A percentile compares a stretch with the other conserved stretches of the same genome.
These are phyloP conservation scores for Exobasidium rhododendri DNA, from an alignment of 1,284 basidiomycete species.

Conservation along the genomic window DNA sequence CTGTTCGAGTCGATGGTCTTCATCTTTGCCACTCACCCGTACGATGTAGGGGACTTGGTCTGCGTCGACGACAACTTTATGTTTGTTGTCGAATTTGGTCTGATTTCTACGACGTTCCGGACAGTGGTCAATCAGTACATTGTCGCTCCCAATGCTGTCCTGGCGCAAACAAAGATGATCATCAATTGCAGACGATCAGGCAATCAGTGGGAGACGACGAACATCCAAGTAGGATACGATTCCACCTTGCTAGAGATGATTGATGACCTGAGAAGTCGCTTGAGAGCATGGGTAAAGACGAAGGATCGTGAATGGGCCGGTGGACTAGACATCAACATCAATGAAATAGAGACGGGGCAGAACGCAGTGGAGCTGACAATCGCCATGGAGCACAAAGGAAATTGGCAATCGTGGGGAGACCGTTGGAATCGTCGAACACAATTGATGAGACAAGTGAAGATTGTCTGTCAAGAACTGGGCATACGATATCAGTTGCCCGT, in stretches of 20 bases:
- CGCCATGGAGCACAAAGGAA: constrained; percentile 73
- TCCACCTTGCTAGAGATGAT: constrained; percentile 57
- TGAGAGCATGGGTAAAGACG: constrained; percentile 65
- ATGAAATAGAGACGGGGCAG: constrained; percentile 48
- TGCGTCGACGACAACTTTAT: constrained; percentile 53
- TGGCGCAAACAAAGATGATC: constrained; percentile 70
- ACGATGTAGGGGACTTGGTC: constrained; percentile 53
- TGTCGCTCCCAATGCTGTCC: constrained; percentile 73
- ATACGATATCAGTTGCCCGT: constrained; percentile 41
- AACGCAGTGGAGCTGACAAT: constrained; percentile 56
- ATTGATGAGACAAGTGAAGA: constrained; percentile 47
- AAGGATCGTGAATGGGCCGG: constrained; percentile 63
- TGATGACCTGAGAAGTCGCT: constrained; percentile 65
- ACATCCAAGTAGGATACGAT: constrained; percentile 46
- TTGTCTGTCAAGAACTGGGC: constrained; percentile 32
- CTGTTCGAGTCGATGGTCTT: constrained; percentile 68
- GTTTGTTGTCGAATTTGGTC: constrained; percentile 62
- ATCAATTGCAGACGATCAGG: constrained; percentile 58
- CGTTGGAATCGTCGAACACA: constrained; percentile 59
- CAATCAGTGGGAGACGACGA: constrained; percentile 72
- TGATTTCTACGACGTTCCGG: constrained; percentile 75
- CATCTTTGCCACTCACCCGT: constrained; percentile 65
- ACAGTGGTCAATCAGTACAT: constrained; percentile 74
- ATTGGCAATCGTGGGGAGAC: constrained; percentile 83
- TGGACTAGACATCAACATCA: constrained; percentile 51